Evolutionary conservation across 164 flowering plant species (phyloP), one percentile per base, ranked within the genome.

Genomic region (Stephania japonica): DNA sequence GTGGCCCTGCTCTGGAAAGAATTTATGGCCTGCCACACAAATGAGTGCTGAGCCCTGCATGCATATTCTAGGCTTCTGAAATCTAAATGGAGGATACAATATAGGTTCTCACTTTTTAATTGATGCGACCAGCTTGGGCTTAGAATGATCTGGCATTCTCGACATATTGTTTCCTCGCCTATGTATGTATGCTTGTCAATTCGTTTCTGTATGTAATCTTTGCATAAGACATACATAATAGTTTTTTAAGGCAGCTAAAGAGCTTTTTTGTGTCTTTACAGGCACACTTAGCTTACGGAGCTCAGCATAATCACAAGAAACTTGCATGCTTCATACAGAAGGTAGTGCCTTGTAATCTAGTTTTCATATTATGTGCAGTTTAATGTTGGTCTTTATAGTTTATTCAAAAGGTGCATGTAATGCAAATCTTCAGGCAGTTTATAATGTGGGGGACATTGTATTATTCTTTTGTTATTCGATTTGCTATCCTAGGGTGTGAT

Each of bases 201-300:
- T 50, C 14, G 56, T 13, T 18, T 50, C 56, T 50, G 16, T 18
- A 50, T 50, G 56, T 50, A 13, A 50, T 50, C 56, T 50, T 10
- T 50, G 56, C 5, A 50, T 50, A n/a, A n/a, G 56, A 12, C 12
- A 50, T 43, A 10, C 56, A 16, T 18, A 32, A 13, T 2, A 9
- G 72, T 70, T 7, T 10, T 5, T 16, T 38, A n/a, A n/a, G n/a
- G n/a, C 9, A n/a, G 18, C 21, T 61, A 53, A 18, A 32, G 47
- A 27, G 16, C 13, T 23, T 6, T 19, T 38, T 12, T 64, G 16
- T 26, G 13, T 77, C 67, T 44, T 50, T 73, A 75, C 89, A 88
- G 93, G 91, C 91, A 74, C 82, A 81, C 80, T 83, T 90, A 70
- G 94, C 87, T 5, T 88, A 90, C 76, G 89, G 88, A 75, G 74